These are phyloP conservation scores for Lodderomyces parapsilosis DNA, from an alignment of 1,139 yeast species.

Conservation along the genomic window DNA sequence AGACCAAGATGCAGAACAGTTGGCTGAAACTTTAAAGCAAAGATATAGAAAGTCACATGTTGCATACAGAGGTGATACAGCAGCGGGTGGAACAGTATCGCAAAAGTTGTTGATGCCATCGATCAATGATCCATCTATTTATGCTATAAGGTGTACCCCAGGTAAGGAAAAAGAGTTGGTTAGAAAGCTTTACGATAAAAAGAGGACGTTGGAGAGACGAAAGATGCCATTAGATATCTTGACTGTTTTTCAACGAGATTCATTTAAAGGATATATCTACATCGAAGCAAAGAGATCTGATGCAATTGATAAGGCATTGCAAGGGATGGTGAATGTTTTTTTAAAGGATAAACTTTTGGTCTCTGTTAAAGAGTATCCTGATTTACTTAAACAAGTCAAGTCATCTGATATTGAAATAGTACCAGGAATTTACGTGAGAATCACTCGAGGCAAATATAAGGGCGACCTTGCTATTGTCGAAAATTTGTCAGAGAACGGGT, in stretches of 20 bases:
- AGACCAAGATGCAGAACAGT: conserved; percentile 91
- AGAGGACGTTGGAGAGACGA: conserved; percentile 64
- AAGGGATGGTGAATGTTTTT: conserved; percentile 86
- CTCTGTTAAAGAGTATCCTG: conserved; percentile 95
- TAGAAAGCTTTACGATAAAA: conserved; percentile 77
- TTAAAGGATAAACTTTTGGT: conserved; percentile 73
- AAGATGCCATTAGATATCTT: conserved; percentile 66
- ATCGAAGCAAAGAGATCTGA: conserved; percentile 93
- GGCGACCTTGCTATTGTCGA: conserved; percentile 94
- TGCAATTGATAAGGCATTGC: conserved; percentile 84
- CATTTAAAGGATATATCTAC: conserved; percentile 86
- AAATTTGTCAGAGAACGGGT: conserved; percentile 88
- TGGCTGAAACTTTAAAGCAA: conserved; percentile 91
- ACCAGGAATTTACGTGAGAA: conserved; percentile 90
- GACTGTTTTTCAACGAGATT: conserved; percentile 95
- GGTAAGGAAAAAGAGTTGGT: conserved; percentile 94
- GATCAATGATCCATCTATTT: conserved; percentile 92
- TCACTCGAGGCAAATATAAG: conserved; percentile 87
- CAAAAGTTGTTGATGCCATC: conserved; percentile 93
- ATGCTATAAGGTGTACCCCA: conserved; percentile 92
- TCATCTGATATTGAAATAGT: conserved; percentile 83
- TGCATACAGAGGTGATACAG: conserved; percentile 82
- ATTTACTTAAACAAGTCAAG: conserved; percentile 84
- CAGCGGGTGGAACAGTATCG: conserved; percentile 76
- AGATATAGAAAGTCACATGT: conserved; percentile 87